Conservation (phyloP, 768 basidiomycete species). For the Boletus subcaerulescens region DNA sequence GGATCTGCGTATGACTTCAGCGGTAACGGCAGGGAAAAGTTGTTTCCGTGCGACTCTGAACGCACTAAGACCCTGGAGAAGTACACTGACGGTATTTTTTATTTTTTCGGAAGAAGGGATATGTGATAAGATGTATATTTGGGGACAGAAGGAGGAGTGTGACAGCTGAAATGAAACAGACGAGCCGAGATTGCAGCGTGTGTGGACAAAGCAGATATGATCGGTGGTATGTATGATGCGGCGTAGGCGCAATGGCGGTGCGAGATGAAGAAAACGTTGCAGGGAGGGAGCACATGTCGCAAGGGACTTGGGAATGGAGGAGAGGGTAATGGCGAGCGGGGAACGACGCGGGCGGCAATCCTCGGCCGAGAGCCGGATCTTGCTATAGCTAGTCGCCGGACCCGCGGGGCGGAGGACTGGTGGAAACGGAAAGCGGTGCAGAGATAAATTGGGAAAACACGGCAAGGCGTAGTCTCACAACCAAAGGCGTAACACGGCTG, state of each 20-base stretch:
- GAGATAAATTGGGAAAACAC: slow-evolving; percentile 20
- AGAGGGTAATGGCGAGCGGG: slow-evolving; percentile 1
- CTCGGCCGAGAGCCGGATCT: slow-evolving; percentile 30
- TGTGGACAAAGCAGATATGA: slow-evolving; percentile 18
- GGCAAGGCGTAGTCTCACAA: neutral
- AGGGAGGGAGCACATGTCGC: slow-evolving; percentile 21
- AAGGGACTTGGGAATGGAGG: slow-evolving; percentile 13
- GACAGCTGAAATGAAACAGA: slow-evolving; percentile 17
- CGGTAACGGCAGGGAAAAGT: slow-evolving; percentile 19
- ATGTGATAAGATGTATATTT: slow-evolving; percentile 28
- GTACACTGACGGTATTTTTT: neutral
- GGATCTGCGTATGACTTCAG: slow-evolving; percentile 33
- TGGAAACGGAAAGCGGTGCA: slow-evolving; percentile 13
- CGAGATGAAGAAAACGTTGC: slow-evolving; percentile 36
- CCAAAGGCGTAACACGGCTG: slow-evolving; percentile 9
- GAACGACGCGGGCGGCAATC: slow-evolving; percentile 13
- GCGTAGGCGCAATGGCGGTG: slow-evolving; percentile 25
- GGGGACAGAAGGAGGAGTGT: slow-evolving; percentile 15
- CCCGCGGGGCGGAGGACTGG: slow-evolving; percentile 23
- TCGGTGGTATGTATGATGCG: slow-evolving; percentile 20
- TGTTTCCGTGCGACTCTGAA: slow-evolving; percentile 15
- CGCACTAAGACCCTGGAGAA: slow-evolving; percentile 28
- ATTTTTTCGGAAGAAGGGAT: slow-evolving; percentile 4
- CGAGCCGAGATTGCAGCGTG: slow-evolving; percentile 28
- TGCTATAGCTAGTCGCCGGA: slow-evolving; percentile 16